Evolutionary conservation across 2,329 filamentous ascomycete genomes (phyloP).

Genomic region (Cordyceps militaris): DNA sequence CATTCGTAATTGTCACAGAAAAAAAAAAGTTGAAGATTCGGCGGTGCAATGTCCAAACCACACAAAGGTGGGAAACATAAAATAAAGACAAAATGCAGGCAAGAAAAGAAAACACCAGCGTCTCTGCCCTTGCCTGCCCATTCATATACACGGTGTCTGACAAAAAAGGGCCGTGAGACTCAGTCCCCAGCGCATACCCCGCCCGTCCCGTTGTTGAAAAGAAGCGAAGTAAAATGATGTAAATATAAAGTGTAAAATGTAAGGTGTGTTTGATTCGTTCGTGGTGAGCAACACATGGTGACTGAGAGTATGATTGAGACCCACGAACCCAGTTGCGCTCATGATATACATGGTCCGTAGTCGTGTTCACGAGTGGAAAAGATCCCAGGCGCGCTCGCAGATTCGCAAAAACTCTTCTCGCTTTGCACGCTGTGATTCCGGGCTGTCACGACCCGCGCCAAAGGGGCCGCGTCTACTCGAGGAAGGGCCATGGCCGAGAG

Average conservation of each 20-base stretch:
- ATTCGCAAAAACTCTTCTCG: slow-evolving; percentile 85
- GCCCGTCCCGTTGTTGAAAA: background rate
- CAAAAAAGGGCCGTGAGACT: background rate
- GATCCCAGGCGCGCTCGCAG: slow-evolving; percentile 87
- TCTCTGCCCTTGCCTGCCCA: background rate
- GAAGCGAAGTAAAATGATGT: background rate
- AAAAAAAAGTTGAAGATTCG: background rate
- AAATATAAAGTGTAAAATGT: background rate
- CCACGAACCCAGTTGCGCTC: slow-evolving; percentile 16
- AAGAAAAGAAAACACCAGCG: background rate
- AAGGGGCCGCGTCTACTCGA: slow-evolving; percentile 61
- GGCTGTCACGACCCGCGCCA: slow-evolving; percentile 73
- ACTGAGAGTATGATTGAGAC: background rate
- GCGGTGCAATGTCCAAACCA: background rate
- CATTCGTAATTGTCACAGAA: background rate
- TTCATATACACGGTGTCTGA: background rate
- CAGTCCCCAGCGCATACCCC: background rate
- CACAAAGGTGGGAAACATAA: background rate
- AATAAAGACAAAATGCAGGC: background rate
- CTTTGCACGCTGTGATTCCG: slow-evolving; percentile 76
- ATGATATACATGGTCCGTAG: slow-evolving; percentile 15
- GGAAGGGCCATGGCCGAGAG: slow-evolving; percentile 67
- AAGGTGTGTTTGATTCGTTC: slow-evolving; percentile 3
- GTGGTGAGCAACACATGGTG: slow-evolving; percentile 13
- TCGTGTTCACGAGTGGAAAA: slow-evolving; percentile 75